phyloP scores from a whole-genome alignment of 192 early-diverging fungal species.

The Coemansia reversa region DNA sequence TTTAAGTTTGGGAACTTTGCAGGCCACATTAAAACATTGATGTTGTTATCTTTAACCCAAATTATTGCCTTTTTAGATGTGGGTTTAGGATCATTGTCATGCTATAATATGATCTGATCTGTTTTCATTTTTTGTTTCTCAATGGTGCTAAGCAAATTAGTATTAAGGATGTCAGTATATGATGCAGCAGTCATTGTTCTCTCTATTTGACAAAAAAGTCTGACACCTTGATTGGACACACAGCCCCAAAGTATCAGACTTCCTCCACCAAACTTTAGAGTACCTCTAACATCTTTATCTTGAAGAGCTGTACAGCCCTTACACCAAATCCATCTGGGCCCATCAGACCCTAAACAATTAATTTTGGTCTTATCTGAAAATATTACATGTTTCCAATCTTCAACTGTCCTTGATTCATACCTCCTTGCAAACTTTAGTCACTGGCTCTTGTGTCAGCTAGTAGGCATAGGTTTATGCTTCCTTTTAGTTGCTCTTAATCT shows the following conservation, averaged over 20 bases:
- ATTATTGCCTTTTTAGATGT: not conserved
- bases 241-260: slow-evolving; percentile 34
- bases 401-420: slow-evolving; percentile 33
- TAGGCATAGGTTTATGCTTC: no score
- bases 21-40: slow-evolving; percentile 17
- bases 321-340: slow-evolving; percentile 23
- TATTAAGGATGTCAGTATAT: not conserved
- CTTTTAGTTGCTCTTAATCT: no score
- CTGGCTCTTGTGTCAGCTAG: not conserved
- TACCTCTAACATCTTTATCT: slow-evolving; percentile 7
- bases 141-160: slow-evolving; percentile 5
- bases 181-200: slow-evolving; percentile 11
- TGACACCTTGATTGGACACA: slow-evolving; percentile 20
- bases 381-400: slow-evolving; percentile 31
- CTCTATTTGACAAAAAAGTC: slow-evolving; percentile 11
- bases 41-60: slow-evolving; percentile 2
- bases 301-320: not conserved
- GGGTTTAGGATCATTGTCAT: slow-evolving; percentile 32
- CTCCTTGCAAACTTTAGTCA: slow-evolving; percentile 11
- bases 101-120: slow-evolving; percentile 22
- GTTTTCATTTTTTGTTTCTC: not conserved
- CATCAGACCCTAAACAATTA: slow-evolving; percentile 40
- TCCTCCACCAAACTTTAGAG: slow-evolving; percentile 35
- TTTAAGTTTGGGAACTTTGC: slow-evolving; percentile 16
- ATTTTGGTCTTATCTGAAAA: slow-evolving; percentile 49